Base-by-base conservation (phyloP, 768 basidiomycete species). In the Pulveroboletus ravenelii region DNA sequence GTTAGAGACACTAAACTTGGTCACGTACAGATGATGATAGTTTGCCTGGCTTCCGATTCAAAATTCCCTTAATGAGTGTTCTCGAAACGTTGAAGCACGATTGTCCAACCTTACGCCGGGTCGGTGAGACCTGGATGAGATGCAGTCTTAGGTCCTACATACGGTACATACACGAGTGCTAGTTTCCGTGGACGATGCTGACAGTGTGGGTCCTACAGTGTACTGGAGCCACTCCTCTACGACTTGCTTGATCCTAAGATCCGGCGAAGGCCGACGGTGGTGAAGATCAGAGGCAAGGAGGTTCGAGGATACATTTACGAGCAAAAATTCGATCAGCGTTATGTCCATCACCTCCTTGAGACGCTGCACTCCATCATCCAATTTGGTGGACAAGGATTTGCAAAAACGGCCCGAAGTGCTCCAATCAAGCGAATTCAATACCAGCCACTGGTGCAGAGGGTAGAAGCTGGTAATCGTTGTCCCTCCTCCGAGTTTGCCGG, bases 51-150 rank as follows among this genome's bases (percentile, higher is more conserved):
- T 87, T 90, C 61, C 74, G 76, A 23, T 84, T 97, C 62, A 86
- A 86, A 60, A 75, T 86, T 2, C 95, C 95, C 0, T 78, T 97
- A 79, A 85, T 93, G 78, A 81, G 85, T 39, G 83, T 95, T 29
- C 70, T 98, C 44, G 93, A 95, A 61, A 83, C 85, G 0, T 69
- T 97, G 42, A 85, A 84, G 59, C 84, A 77, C 35, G 82, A 85
- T 30, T 84, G 92, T 56, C 88, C 91, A 8, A 71, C 71, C 52
- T 67, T 88, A 10, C 83, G 87, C 25, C 79, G 92, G 10, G 76
- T 89, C 30, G 90, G 89, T 13, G 95, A 98, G 67, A 93, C 93
- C 0, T 99, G 96, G 96, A 93, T 99, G 87, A 80, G 94, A 25
- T 93, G 91, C 62, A 92, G 84, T 60, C 75, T 97, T 29, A 89